Conservation (phyloP, 495 filamentous ascomycete genomes). For the Thozetella sp. region DNA sequence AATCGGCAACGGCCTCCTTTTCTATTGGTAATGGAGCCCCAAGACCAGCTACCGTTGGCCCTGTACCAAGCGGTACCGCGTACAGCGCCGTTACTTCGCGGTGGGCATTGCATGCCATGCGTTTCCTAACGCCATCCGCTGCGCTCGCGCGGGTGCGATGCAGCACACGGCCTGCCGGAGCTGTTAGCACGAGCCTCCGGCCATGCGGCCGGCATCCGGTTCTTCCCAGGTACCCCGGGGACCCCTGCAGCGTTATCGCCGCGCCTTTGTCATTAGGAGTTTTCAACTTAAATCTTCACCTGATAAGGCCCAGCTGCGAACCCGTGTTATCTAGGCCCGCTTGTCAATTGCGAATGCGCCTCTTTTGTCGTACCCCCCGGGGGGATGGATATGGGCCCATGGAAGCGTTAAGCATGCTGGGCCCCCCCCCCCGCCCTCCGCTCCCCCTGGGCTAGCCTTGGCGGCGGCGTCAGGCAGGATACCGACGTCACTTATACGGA, state of each 20-base stretch:
- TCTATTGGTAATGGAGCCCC: conserved; percentile 49
- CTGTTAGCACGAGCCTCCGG: not conserved
- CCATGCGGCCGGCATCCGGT: not conserved
- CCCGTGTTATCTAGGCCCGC: conserved; percentile 12
- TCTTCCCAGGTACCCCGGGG: conserved; percentile 16
- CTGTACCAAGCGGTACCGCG: conserved; percentile 14
- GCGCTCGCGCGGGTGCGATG: not conserved
- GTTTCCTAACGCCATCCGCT: conserved; percentile 17
- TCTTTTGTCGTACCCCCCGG: not conserved
- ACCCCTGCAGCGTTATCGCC: conserved; percentile 23
- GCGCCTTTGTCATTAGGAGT: conserved; percentile 35
- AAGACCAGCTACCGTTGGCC: conserved; percentile 13
- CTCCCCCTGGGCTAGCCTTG: not conserved
- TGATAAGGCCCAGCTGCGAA: conserved; percentile 29
- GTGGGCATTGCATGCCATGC: not conserved
- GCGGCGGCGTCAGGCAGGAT: too few relatives aligned
- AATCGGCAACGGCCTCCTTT: conserved; percentile 31
- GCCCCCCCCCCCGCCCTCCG: too few relatives aligned
- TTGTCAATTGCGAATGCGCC: conserved; percentile 7
- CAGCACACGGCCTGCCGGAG: not conserved
- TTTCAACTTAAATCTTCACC: conserved; percentile 27
- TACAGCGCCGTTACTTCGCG: conserved; percentile 12
- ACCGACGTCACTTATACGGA: conserved; percentile 1
- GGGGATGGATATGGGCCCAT: not conserved
- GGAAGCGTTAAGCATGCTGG: too few relatives aligned